Evolutionary conservation across 1,139 yeast genomes (phyloP).

Genomic region (Zhuliangozyma parablackwelliae): DNA sequence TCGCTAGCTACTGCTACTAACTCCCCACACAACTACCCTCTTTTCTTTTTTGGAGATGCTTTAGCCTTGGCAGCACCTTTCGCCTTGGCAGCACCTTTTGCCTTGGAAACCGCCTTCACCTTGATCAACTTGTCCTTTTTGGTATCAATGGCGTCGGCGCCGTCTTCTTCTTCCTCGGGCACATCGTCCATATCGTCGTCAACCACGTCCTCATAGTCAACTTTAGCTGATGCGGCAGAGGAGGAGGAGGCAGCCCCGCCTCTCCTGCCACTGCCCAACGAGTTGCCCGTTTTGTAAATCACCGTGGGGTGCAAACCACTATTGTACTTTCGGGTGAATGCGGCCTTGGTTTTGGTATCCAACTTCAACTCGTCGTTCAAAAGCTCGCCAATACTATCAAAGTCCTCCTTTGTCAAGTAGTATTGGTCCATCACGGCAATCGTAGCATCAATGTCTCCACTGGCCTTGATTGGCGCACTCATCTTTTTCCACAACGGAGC

Average conservation of each 20-base stretch:
- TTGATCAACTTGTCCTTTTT: slow-evolving; percentile 45
- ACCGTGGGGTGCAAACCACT: slow-evolving; percentile 76
- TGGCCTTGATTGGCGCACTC: slow-evolving; percentile 51
- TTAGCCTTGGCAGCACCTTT: too few relatives aligned
- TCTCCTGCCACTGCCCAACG: slow-evolving; percentile 36
- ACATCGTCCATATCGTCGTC: slow-evolving; percentile 49
- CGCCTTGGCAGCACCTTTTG: slow-evolving; percentile 2
- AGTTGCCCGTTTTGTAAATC: slow-evolving; percentile 66
- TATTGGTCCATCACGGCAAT: slow-evolving; percentile 76
- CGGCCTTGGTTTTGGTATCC: slow-evolving; percentile 71
- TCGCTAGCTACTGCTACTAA: too few relatives aligned
- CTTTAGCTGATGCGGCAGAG: slow-evolving; percentile 23
- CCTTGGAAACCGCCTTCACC: slow-evolving; percentile 16
- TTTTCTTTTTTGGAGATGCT: too few relatives aligned
- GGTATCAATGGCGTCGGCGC: slow-evolving; percentile 27
- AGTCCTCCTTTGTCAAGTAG: slow-evolving; percentile 83
- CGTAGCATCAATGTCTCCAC: slow-evolving; percentile 54
- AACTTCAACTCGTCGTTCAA: slow-evolving; percentile 48
- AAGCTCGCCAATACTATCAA: slow-evolving; percentile 62
- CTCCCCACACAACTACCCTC: too few relatives aligned
- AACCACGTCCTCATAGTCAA: slow-evolving; percentile 58
- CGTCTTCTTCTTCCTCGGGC: slow-evolving; percentile 28
- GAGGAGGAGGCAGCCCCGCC: slow-evolving; percentile 17
- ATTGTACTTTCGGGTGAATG: slow-evolving; percentile 84
- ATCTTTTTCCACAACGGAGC: slow-evolving; percentile 58